These are phyloP conservation scores for Pharnaceum exiguum DNA, from an alignment of 148 eudicot genomes.

Conservation along the genomic window DNA sequence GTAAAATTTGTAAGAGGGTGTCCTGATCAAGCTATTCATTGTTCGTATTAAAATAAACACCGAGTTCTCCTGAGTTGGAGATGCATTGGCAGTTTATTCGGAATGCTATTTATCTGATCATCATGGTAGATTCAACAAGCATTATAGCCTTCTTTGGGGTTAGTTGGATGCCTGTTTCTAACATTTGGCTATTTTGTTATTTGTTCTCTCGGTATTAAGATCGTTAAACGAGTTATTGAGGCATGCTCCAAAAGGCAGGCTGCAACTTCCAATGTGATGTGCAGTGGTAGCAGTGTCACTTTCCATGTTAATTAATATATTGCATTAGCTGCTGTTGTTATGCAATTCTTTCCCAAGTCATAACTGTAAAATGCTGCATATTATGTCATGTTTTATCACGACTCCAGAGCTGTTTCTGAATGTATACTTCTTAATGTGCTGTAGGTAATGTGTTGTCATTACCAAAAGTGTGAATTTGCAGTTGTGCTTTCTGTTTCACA, in stretches of 20 bases:
- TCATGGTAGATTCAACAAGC: background rate
- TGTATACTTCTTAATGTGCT: too few relatives aligned
- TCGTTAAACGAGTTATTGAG: constrained; percentile 58
- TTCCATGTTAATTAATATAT: background rate
- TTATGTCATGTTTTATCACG: too few relatives aligned
- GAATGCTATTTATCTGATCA: background rate
- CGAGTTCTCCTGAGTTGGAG: background rate
- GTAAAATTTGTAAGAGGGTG: too few relatives aligned
- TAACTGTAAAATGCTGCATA: background rate
- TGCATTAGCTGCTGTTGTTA: too few relatives aligned
- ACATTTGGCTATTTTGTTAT: background rate
- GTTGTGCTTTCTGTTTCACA: too few relatives aligned
- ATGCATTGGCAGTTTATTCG: background rate
- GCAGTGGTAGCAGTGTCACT: constrained; percentile 33
- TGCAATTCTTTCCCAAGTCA: background rate
- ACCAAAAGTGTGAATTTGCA: too few relatives aligned
- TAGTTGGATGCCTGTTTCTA: background rate
- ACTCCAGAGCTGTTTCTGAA: too few relatives aligned
- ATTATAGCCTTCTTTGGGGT: background rate
- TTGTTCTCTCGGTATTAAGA: constrained; percentile 51
- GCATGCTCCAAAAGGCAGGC: constrained; percentile 23
- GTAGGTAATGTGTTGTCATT: too few relatives aligned
- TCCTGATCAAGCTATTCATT: too few relatives aligned
- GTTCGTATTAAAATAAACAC: too few relatives aligned
- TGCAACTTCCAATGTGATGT: constrained; percentile 43